Evolutionary conservation across 768 basidiomycete species (phyloP).

Genomic region (Lepiota venenata): DNA sequence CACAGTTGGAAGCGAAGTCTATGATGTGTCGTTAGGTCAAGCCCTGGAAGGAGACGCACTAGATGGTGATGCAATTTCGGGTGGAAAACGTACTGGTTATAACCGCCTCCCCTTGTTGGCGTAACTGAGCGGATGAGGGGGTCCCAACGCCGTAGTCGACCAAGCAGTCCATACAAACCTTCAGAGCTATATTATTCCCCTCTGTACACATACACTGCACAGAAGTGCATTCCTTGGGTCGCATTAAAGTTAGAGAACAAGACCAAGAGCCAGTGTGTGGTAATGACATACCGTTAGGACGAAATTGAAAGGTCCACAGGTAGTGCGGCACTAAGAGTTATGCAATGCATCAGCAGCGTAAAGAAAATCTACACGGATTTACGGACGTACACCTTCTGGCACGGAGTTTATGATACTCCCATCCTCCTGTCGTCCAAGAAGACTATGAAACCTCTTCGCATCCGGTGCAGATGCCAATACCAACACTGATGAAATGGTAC

Average conservation of each 20-base stretch:
- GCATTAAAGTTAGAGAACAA: not conserved
- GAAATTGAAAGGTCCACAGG: slow-evolving; percentile 2
- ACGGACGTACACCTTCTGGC: slow-evolving; percentile 2
- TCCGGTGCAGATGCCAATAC: not conserved
- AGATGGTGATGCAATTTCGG: not conserved
- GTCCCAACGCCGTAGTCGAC: slow-evolving; percentile 1
- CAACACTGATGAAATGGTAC: too few species aligned
- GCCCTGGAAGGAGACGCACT: too few species aligned
- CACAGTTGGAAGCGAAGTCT: not conserved
- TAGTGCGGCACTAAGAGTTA: not conserved
- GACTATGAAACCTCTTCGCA: not conserved
- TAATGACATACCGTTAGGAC: not conserved
- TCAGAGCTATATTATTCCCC: not conserved
- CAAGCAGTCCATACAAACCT: slow-evolving; percentile 2
- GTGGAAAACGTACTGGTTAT: not conserved
- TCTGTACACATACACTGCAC: not conserved
- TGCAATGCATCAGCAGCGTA: not conserved
- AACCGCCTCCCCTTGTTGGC: not conserved
- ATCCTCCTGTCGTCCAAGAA: not conserved
- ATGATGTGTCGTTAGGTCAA: not conserved
- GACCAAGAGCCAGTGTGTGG: too few species aligned
- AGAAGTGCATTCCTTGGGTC: not conserved
- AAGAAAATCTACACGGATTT: not conserved
- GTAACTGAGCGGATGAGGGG: not conserved
- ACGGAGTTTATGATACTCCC: not conserved